A percentile compares a stretch with the other conserved stretches of the same genome.
phyloP scores from a whole-genome alignment of 164 flowering plant genomes.

The Pachysandra terminalis region DNA sequence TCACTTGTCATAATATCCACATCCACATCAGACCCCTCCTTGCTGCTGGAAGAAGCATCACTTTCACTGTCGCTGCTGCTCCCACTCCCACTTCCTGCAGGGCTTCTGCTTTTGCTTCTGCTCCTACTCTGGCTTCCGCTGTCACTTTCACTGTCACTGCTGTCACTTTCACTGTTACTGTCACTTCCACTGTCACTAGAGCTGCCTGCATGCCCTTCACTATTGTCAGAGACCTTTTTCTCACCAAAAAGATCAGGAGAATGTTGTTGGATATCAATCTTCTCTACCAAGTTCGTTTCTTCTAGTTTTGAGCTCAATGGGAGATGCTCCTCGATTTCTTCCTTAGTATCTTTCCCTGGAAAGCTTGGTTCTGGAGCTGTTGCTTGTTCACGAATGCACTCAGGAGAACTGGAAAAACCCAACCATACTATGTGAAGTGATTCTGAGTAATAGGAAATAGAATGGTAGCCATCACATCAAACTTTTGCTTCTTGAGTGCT shows the following conservation, averaged over 20 bases:
- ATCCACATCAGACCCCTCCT: slow-evolving; percentile 91
- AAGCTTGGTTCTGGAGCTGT: slow-evolving; percentile 31
- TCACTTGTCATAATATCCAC: slow-evolving; percentile 88
- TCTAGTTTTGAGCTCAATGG: slow-evolving; percentile 30
- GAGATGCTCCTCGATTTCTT: slow-evolving; percentile 33
- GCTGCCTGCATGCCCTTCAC: slow-evolving; percentile 55
- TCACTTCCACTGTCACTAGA: slow-evolving; percentile 79
- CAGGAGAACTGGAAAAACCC: slow-evolving; percentile 56
- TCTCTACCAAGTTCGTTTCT: slow-evolving; percentile 34
- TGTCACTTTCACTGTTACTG: slow-evolving; percentile 70
- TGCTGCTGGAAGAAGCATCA: slow-evolving; percentile 83
- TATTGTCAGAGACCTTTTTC: slow-evolving; percentile 45
- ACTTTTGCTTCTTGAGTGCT: too few relatives aligned
- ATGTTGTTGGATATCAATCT: slow-evolving; percentile 32
- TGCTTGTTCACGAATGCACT: slow-evolving; percentile 32
- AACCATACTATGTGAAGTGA: slow-evolving; percentile 2
- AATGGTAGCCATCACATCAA: not conserved
- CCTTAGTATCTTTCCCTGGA: slow-evolving; percentile 24
- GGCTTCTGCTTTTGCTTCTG: slow-evolving; percentile 55
- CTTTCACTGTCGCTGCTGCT: slow-evolving; percentile 91
- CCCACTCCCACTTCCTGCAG: slow-evolving; percentile 62
- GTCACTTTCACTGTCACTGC: slow-evolving; percentile 62
- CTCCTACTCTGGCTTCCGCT: slow-evolving; percentile 55
- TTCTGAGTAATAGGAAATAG: not conserved
- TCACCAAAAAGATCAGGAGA: slow-evolving; percentile 50